Base-by-base conservation (phyloP, 2,329 filamentous ascomycete genomes). In the Beauveria varroae region DNA sequence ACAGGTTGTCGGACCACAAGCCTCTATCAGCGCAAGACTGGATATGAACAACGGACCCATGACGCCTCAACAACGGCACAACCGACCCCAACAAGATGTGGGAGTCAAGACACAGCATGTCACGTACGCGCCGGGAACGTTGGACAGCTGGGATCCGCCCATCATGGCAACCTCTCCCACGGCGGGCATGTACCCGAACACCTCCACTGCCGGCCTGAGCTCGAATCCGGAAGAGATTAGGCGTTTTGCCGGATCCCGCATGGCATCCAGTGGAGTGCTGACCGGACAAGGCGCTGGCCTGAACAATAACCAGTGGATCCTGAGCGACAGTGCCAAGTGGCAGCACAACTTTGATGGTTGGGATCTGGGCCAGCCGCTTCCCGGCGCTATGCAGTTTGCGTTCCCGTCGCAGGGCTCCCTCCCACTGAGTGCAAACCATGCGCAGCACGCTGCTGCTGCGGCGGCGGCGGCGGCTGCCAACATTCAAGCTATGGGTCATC, bases 281-380 rank as follows among this genome's bases (percentile, higher is more conserved):
- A 55, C 61, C 9, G 56, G 56, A 16, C 56, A 63, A 47, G 61
- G 57, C 24, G 51, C 56, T 22, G 56, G 56, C 6, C 47, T 84
- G 50, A 81, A 84, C 63, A 78, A 78, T 9, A 78, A 81, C 63
- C 80, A 84, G 44, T 86, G 81, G 80, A 82, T 84, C 65, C 69
- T 85, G 22, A 83, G 78, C 58, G 83, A 85, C 63, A 78, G 82
- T 20, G 81, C 79, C 28, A 81, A 76, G 63, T 84, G 82, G 81
- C 81, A 85, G 62, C 80, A 83, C 60, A 79, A 82, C 63, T 85
- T 85, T 66, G 78, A 83, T 60, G 71, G 75, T 3, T 85, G 82
- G 82, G 78, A 76, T 40, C 69, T 78, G 59, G 69, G 72, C 30
- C 68, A 66, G 59, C 61, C 64, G 30, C 66, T 65, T 3, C 64